phyloP scores from a whole-genome alignment of 2,329 filamentous ascomycete species.

The Cryphonectria parasitica region DNA sequence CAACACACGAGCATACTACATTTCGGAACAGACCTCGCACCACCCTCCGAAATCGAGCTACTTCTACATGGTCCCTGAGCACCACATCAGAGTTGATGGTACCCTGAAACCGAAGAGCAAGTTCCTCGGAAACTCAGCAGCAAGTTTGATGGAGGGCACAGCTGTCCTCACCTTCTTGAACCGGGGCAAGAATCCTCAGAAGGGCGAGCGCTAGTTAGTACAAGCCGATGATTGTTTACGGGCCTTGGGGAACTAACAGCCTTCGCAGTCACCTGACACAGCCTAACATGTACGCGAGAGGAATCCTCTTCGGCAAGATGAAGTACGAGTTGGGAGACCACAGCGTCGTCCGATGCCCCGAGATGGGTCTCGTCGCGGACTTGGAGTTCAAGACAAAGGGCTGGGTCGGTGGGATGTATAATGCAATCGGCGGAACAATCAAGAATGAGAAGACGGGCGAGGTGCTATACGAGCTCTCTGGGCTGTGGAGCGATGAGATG shows the following conservation, averaged over 20 bases:
- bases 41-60: slow-evolving; percentile 99
- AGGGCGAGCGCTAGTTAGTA: slow-evolving; percentile 80
- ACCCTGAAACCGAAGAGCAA: slow-evolving; percentile 93
- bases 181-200: slow-evolving; percentile 65
- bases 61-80: slow-evolving; percentile 95
- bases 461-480: slow-evolving; percentile 86
- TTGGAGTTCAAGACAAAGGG: slow-evolving; percentile 99
- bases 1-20: slow-evolving; percentile 87
- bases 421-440: slow-evolving; percentile 90
- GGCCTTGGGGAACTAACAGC: background rate
- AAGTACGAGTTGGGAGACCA: slow-evolving; percentile 98
- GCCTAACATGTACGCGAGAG: slow-evolving; percentile 98
- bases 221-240: slow-evolving; percentile 43
- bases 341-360: slow-evolving; percentile 89
- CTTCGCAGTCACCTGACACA: slow-evolving; percentile 80
- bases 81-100: slow-evolving; percentile 93
- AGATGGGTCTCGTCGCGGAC: slow-evolving; percentile 83
- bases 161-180: slow-evolving; percentile 85
- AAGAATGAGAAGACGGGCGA: slow-evolving; percentile 88
- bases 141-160: slow-evolving; percentile 97
- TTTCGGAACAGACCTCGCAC: slow-evolving; percentile 96
- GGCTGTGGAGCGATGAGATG: slow-evolving; percentile 95
- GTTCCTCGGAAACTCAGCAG: slow-evolving; percentile 95
- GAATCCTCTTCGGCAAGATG: slow-evolving; percentile 98
- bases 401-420: slow-evolving; percentile 95